Percentiles rank a stretch among this genome's conserved stretches.
phyloP scores from a whole-genome alignment of 1,139 yeast genomes.

The Taphrina sp. region DNA sequence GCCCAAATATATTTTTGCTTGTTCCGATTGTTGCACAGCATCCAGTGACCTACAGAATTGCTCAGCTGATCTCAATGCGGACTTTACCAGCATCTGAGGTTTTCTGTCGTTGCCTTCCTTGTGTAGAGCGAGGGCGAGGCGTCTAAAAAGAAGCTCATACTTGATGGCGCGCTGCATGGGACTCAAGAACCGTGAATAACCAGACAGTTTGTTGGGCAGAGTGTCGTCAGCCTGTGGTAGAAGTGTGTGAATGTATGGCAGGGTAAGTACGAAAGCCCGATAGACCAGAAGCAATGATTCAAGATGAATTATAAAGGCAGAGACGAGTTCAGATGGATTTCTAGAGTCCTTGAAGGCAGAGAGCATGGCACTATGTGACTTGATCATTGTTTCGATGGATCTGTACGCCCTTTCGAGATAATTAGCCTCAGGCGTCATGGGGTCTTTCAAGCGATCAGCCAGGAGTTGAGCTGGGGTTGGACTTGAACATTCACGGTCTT shows the following conservation, averaged over 20 bases:
- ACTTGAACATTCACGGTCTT: background rate
- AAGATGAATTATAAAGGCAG: slow-evolving; percentile 13
- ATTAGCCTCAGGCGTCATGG: slow-evolving; percentile 17
- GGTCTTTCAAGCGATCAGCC: slow-evolving; percentile 16
- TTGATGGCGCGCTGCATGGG: slow-evolving; percentile 30
- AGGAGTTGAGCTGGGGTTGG: slow-evolving; percentile 1
- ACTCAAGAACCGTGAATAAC: slow-evolving; percentile 24
- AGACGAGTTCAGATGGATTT: slow-evolving; percentile 7
- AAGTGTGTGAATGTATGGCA: slow-evolving; percentile 16
- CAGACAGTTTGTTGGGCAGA: slow-evolving; percentile 21
- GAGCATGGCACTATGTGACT: slow-evolving; percentile 16
- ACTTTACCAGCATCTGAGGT: slow-evolving; percentile 8
- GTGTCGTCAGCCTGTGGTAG: slow-evolving; percentile 13
- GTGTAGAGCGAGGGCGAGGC: slow-evolving; percentile 9
- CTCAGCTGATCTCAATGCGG: slow-evolving; percentile 9
- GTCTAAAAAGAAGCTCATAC: slow-evolving; percentile 16
- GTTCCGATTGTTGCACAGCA: slow-evolving; percentile 20
- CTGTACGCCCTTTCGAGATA: slow-evolving; percentile 28
- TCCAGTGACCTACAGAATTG: slow-evolving; percentile 14
- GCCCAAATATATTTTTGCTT: slow-evolving; percentile 11
- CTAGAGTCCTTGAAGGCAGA: slow-evolving; percentile 12
- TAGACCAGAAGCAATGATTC: slow-evolving; percentile 15
- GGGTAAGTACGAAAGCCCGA: slow-evolving; percentile 15
- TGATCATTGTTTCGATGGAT: slow-evolving; percentile 24
- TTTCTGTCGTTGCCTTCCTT: slow-evolving; percentile 6